Evolutionary conservation across 305 asterid species (phyloP), one percentile per base, ranked within the genome.

Genomic region (Rubia balearica): DNA sequence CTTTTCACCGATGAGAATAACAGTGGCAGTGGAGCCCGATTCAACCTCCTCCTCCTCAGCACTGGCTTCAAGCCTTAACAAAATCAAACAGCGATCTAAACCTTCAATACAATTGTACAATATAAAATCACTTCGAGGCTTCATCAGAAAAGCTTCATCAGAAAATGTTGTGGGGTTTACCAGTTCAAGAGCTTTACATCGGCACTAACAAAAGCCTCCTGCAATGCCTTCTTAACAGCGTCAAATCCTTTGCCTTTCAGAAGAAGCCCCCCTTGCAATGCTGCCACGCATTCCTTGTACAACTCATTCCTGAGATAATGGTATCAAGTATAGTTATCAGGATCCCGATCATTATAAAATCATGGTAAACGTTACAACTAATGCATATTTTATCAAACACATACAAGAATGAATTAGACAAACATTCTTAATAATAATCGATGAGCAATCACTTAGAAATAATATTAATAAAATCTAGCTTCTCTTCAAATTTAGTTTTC

Each of bases 1-100:
- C 71, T 91, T 88, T n/a, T 83, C 85, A 5, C 87, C 83, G 48
- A 90, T 68, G 59, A 94, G 81, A 68, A 90, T 71, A 77, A 81
- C 92, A 19, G 99, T 94, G 68, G 96, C 99, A 10, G 99, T 94
- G 30, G 99, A 74, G 61, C 99, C 98, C 61, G 99, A 94, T 79
- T 87, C 97, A 21, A 75, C 91, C 72, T 84, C 95, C 59, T 51
- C 96, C 22, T 51, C 59, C 76, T 82, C 86, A 62, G 74, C 85
- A 72, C 77, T 81, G 19, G 71, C 78, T 89, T 91, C 99, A 78
- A 94, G 96, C 95, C 98, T 91, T 88, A 71, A 86, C 89, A 89
- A 88, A 88, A 88, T 76, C 84, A 88, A 90, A 82, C 75, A 82
- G 76, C 86, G 64, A 51, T 74, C 86, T 74, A 72, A 82, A 83